Evolutionary conservation across 2,329 filamentous ascomycete genomes (phyloP).

Genomic region (Botrytis galanthina): DNA sequence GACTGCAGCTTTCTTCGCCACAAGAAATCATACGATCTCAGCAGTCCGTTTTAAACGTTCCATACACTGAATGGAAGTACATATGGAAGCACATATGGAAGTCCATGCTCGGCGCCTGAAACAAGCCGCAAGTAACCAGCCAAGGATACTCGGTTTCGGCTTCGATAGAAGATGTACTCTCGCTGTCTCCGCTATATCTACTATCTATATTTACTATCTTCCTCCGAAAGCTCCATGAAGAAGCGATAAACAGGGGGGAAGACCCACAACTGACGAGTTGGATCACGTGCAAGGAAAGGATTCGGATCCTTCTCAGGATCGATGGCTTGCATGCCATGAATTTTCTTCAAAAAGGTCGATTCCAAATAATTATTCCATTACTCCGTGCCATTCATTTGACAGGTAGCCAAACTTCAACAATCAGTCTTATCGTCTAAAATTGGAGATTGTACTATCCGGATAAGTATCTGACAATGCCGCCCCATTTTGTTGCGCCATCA

Average conservation of each 20-base stretch:
- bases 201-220: background rate
- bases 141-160: background rate
- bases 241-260: background rate
- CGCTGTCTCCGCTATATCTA: background rate
- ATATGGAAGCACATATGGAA: too few species aligned
- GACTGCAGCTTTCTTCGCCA: background rate
- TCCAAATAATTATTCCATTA: background rate
- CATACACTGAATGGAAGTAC: background rate
- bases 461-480: background rate
- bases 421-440: background rate
- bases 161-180: background rate
- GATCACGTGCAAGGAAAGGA: background rate
- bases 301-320: background rate
- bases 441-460: background rate
- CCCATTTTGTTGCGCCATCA: background rate
- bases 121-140: background rate
- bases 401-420: background rate
- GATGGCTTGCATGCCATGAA: background rate
- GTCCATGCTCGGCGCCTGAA: background rate
- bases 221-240: constrained; percentile 9
- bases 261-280: background rate
- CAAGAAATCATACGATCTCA: background rate
- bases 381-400: background rate
- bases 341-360: background rate
- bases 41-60: background rate